Conservation (phyloP, 2,329 filamentous ascomycete species). For the Talaromyces sp. region DNA sequence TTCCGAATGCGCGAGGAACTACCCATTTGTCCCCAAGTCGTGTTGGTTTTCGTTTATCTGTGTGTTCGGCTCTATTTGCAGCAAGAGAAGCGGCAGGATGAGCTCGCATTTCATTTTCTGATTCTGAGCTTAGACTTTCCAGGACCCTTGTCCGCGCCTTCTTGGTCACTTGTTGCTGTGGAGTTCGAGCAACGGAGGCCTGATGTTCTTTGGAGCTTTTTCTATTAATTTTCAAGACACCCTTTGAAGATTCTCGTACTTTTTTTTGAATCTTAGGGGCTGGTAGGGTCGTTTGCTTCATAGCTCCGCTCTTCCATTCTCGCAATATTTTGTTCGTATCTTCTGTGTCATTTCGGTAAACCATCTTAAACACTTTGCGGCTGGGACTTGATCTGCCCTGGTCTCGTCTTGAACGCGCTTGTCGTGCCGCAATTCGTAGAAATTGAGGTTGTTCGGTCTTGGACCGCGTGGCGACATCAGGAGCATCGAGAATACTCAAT, state of each 20-base stretch:
- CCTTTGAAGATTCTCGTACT: constrained; percentile 20
- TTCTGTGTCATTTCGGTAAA: constrained; percentile 49
- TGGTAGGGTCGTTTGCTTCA: constrained; percentile 26
- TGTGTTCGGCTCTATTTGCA: constrained; percentile 4
- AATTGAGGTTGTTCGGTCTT: constrained; percentile 46
- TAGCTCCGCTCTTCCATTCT: constrained; percentile 48
- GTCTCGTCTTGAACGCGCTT: constrained; percentile 45
- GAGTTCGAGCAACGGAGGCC: background rate
- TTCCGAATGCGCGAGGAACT: constrained; percentile 27
- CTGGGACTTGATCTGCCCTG: constrained; percentile 49
- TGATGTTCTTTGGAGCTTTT: constrained; percentile 7
- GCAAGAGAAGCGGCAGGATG: background rate
- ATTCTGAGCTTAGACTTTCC: background rate
- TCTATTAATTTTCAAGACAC: constrained; percentile 17
- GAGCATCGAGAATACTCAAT: constrained; percentile 51
- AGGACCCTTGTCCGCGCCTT: background rate
- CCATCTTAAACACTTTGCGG: constrained; percentile 50
- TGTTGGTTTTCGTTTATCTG: background rate
- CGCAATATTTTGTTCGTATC: constrained; percentile 49
- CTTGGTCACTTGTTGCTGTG: background rate
- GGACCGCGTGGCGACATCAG: constrained; percentile 26
- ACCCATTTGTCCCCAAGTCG: constrained; percentile 26
- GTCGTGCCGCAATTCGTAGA: constrained; percentile 52
- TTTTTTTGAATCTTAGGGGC: constrained; percentile 14
- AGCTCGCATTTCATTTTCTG: constrained; percentile 6